Base-by-base conservation (phyloP, 345 rosid species). In the Pistacia atlantica region DNA sequence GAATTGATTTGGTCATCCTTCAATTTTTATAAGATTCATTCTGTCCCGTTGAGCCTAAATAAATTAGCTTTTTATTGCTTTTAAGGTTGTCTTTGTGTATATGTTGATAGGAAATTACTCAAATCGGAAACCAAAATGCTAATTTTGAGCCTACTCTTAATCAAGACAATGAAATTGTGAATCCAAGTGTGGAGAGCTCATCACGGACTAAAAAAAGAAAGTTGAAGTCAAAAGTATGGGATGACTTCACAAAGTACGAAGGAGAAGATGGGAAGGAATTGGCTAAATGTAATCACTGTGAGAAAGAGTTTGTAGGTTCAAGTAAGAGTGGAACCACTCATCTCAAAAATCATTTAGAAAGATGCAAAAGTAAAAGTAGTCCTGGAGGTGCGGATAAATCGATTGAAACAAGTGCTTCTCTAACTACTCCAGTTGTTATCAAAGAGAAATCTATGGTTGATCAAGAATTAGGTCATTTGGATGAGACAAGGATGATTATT, bases 321-420 rank as follows among this genome's bases (percentile, higher is more conserved):
- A 74, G 70, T 4, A 63, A 62, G 61, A 49, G 4, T 4, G 76
- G 76, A 49, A 73, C 69, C 69, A 64, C 63, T 5, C 57, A 12
- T 28, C 48, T 49, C 11, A 17, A 20, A 8, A 74, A 65, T 28
- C 13, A 48, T 52, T n/a, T 37, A 16, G 8, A 4, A 7, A 54
- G 51, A 49, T 68, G 72, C 42, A 11, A 0, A 51, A 16, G 5
- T 0, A 68, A 45, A 14, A 42, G 17, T 42, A 72, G 13, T 64
- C 37, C 11, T 9, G 56, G 8, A 72, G 9, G 4, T 62, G 46
- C 13, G 1, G 69, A 66, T 12, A 2, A 20, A 12, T 11, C 59
- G 5, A 31, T 6, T 56, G 35, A 22, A 51, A 51, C 14, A 2
- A 35, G n/a, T 67, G 57, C 46, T 67, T 67, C 18, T 1, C 2